Evolutionary conservation across 1,284 basidiomycete species (phyloP).

Genomic region (Microbotryum silenes-acaulis): DNA sequence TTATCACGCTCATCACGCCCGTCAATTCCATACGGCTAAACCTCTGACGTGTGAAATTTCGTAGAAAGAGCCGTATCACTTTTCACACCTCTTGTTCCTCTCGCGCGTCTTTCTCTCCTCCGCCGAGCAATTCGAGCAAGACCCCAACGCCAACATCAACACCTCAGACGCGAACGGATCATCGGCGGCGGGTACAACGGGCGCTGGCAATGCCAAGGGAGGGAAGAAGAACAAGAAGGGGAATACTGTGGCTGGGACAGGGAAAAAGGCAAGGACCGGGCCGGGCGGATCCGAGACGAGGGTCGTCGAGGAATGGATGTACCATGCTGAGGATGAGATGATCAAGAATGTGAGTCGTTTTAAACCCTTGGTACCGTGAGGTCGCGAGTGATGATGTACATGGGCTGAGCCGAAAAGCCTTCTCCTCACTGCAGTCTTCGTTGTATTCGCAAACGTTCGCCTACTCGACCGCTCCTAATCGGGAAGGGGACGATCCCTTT

Average conservation of each 20-base stretch:
- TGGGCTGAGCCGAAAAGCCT: too few relatives aligned
- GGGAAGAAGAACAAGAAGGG: constrained; percentile 50
- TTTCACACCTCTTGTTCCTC: constrained; percentile 63
- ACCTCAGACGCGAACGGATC: constrained; percentile 15
- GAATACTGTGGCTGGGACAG: constrained; percentile 38
- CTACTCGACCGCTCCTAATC: constrained; percentile 56
- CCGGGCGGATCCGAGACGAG: constrained; percentile 42
- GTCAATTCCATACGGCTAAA: too few relatives aligned
- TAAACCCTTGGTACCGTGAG: background rate
- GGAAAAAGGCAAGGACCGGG: constrained; percentile 47
- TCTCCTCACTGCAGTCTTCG: constrained; percentile 49
- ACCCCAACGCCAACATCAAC: constrained; percentile 30
- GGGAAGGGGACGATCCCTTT: constrained; percentile 50
- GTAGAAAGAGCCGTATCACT: constrained; percentile 56
- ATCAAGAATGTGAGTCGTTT: constrained; percentile 54
- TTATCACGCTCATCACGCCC: background rate
- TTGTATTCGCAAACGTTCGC: constrained; percentile 56
- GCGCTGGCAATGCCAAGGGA: constrained; percentile 33
- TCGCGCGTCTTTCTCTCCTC: constrained; percentile 57
- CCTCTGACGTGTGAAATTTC: too few relatives aligned
- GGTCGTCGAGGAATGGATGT: constrained; percentile 49
- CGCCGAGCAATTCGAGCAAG: constrained; percentile 19
- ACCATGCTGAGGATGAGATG: constrained; percentile 77
- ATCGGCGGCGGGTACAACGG: background rate
- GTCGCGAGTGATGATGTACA: too few relatives aligned